These are phyloP conservation scores for Rhizopogon vesiculosus DNA, from an alignment of 768 basidiomycete genomes.

Conservation along the genomic window DNA sequence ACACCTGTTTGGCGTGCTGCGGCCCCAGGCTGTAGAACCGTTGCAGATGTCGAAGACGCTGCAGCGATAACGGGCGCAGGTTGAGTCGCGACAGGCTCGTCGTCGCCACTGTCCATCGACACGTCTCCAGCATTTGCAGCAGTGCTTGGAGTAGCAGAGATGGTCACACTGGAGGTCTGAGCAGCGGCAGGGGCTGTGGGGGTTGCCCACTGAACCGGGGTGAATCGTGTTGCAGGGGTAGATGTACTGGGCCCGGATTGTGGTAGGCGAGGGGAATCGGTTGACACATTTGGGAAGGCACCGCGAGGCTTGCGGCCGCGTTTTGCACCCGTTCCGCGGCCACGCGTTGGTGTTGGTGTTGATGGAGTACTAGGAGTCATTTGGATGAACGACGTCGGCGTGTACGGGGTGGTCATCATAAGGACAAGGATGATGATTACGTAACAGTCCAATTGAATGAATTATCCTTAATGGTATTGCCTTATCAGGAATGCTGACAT, in stretches of 20 bases:
- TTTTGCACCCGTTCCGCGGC: conserved; percentile 31
- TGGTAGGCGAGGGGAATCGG: conserved; percentile 9
- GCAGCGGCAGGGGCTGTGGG: conserved; percentile 10
- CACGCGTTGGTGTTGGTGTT: conserved; percentile 17
- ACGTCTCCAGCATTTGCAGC: conserved; percentile 1
- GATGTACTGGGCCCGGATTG: conserved; percentile 9
- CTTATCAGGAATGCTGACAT: conserved; percentile 7
- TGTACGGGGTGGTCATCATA: conserved; percentile 20
- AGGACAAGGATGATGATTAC: too few relatives aligned
- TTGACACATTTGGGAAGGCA: conserved; percentile 23
- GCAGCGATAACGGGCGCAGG: not conserved
- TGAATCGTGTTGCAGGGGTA: conserved; percentile 22
- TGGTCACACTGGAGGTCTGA: not conserved
- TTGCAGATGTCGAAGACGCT: not conserved
- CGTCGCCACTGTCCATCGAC: conserved; percentile 8
- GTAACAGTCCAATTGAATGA: too few relatives aligned
- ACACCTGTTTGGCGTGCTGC: conserved; percentile 7
- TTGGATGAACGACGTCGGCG: conserved; percentile 20
- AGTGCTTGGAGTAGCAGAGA: conserved; percentile 8
- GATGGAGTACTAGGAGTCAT: conserved; percentile 9
- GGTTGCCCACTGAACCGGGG: conserved; percentile 36
- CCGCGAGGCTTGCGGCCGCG: conserved; percentile 46
- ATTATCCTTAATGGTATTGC: not conserved
- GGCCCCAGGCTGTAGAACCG: conserved; percentile 9
- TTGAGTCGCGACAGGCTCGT: conserved; percentile 9